Conservation (phyloP, 1,284 basidiomycete species). For the Vanrija pseudolonga region DNA sequence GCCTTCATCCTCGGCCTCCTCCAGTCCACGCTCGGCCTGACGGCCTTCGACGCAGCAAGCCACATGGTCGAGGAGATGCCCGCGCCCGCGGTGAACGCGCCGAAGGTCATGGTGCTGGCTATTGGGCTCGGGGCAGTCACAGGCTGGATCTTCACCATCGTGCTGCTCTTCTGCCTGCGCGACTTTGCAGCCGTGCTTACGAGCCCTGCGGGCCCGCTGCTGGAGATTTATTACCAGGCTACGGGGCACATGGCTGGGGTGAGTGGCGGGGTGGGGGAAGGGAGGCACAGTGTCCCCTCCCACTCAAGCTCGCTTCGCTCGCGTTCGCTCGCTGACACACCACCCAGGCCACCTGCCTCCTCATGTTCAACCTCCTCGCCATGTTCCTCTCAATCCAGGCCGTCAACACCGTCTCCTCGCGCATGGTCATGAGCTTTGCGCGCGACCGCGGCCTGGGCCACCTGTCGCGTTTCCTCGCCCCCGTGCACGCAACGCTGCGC, state of each 20-base stretch:
- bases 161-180: slow-evolving; percentile 64
- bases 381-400: slow-evolving; percentile 46
- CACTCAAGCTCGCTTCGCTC: too few relatives aligned
- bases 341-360: slow-evolving; percentile 46
- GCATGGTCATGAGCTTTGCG: slow-evolving; percentile 65
- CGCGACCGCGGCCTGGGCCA: slow-evolving; percentile 62
- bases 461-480: slow-evolving; percentile 55
- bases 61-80: slow-evolving; percentile 24
- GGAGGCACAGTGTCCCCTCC: too few relatives aligned
- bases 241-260: slow-evolving; percentile 53
- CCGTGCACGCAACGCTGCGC: slow-evolving; percentile 51
- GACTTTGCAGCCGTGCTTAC: slow-evolving; percentile 57
- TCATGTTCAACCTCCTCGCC: slow-evolving; percentile 46
- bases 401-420: slow-evolving; percentile 61
- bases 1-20: slow-evolving; percentile 48
- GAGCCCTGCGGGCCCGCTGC: slow-evolving; percentile 59
- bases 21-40: slow-evolving; percentile 46
- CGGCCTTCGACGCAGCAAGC: slow-evolving; percentile 28
- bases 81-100: slow-evolving; percentile 6
- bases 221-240: slow-evolving; percentile 62
- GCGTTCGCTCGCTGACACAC: too few relatives aligned
- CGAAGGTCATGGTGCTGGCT: slow-evolving; percentile 49
- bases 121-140: slow-evolving; percentile 59
- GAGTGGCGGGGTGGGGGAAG: too few relatives aligned
- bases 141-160: slow-evolving; percentile 60